Conservation (phyloP, 768 basidiomycete species). For the Exidia glandulosa region DNA sequence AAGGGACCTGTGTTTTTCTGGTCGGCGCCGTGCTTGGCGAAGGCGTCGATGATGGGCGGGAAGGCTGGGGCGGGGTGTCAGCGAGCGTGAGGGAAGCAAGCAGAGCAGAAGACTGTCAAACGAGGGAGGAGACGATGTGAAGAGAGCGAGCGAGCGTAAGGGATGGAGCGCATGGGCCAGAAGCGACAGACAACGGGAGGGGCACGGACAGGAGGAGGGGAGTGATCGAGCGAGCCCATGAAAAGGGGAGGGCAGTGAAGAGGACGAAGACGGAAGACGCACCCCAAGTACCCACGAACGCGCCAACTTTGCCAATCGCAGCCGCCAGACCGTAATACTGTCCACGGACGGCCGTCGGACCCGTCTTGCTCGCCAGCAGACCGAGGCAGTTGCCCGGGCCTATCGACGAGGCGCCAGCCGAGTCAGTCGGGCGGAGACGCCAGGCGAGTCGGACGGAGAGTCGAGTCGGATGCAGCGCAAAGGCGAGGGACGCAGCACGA, state of each 20-base stretch:
- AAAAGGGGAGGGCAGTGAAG: background rate
- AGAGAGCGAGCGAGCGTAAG: background rate
- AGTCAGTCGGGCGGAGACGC: no score
- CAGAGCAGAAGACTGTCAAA: background rate
- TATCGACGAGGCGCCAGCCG: conserved; percentile 16
- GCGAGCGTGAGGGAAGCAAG: background rate
- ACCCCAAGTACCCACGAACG: conserved; percentile 78
- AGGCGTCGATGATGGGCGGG: conserved; percentile 56
- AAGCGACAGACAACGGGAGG: background rate
- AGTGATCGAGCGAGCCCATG: background rate
- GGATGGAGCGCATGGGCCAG: no score
- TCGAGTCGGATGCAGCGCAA: no score
- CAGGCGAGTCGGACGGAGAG: background rate
- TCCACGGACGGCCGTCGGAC: conserved; percentile 78
- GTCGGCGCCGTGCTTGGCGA: conserved; percentile 40
- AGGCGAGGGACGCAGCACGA: background rate
- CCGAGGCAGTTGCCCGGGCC: conserved; percentile 82
- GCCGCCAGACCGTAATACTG: conserved; percentile 82
- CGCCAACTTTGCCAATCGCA: conserved; percentile 76
- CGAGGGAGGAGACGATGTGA: background rate
- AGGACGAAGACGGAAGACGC: conserved; percentile 17
- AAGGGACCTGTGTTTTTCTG: conserved; percentile 76
- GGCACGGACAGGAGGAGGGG: background rate
- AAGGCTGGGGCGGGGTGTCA: conserved; percentile 33
- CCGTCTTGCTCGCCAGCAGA: conserved; percentile 72